These are phyloP conservation scores for Mycena galopus DNA, from an alignment of 768 basidiomycete species.

Conservation along the genomic window DNA sequence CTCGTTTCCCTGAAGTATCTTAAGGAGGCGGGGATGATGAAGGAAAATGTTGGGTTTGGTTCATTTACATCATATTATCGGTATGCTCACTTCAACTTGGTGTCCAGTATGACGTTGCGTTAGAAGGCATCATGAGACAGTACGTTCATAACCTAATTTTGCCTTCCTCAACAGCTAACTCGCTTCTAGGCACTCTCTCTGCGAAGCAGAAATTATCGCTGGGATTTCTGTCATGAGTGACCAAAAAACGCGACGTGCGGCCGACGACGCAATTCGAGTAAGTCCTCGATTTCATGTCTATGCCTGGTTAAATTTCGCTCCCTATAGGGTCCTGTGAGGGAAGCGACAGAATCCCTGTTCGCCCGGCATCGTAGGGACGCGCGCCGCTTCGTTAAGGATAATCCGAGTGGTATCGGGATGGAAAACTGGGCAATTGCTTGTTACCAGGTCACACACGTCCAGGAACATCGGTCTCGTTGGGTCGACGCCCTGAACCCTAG, in stretches of 20 bases:
- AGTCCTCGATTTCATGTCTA: neutral
- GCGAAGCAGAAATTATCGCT: constrained; percentile 33
- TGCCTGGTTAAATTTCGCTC: neutral
- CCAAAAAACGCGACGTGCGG: constrained; percentile 24
- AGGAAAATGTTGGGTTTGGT: constrained; percentile 26
- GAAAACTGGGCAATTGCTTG: constrained; percentile 32
- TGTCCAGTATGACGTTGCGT: constrained; percentile 30
- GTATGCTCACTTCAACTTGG: neutral
- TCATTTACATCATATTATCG: neutral
- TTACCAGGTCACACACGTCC: constrained; percentile 32
- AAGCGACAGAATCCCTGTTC: constrained; percentile 27
- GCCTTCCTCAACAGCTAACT: no score
- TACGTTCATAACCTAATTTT: neutral
- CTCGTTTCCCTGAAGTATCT: constrained; percentile 14
- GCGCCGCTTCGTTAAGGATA: constrained; percentile 30
- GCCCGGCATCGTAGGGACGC: constrained; percentile 15
- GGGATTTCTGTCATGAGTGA: constrained; percentile 33
- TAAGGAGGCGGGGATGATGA: constrained; percentile 24
- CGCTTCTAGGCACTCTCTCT: constrained; percentile 22
- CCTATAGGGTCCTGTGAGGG: constrained; percentile 35
- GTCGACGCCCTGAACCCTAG: constrained; percentile 35
- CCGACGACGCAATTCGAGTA: constrained; percentile 36
- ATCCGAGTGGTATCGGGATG: constrained; percentile 9
- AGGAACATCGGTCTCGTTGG: neutral
- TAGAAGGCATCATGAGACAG: constrained; percentile 34